Evolutionary conservation across 495 filamentous ascomycete species (phyloP), one percentile per base, ranked within the genome.

Genomic region (Xylaria scruposa): DNA sequence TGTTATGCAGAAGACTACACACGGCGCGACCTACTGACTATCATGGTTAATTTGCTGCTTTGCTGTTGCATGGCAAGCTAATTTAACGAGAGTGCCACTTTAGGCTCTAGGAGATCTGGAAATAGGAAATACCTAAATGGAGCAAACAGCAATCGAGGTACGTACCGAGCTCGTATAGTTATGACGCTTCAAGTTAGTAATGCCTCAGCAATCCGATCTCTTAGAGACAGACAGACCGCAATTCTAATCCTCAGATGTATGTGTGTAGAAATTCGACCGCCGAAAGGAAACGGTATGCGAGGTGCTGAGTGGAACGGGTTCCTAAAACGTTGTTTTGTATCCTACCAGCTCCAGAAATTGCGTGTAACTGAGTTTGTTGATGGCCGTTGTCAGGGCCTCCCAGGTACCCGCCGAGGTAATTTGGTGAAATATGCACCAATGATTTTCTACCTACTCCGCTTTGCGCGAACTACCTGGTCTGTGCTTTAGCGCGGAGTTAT

Each of bases 51-150:
- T 36, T 53, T 67, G 44, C 44, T 67, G 46, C 8, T 36, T 67
- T 67, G 46, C 42, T 38, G 62, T 40, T 67, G 46, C 46, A 67
- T 67, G 3, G 63, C 8, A 53, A 67, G 44, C 63, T 67, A 67
- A 67, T 51, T 53, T 67, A 67, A 67, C 58, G 31, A 67, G 40
- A 53, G 63, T 53, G 63, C 63, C 63, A 51, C 26, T 51, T 67
- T 67, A 3, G 63, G 63, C 46, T 53, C 33, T 60, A 60, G 58
- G 58, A 36, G 26, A 49, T 24, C 29, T 51, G 63, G 62, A 19
- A 33, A 36, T 31, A 36, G 63, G 44, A 19, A 47, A 36, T 31
- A 36, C 58, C 58, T 3, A 40, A 1, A 60, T 60, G 31, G 29
- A 60, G 56, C 58, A 38, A 59, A 40, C 21, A 17, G 58, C 12